These are phyloP conservation scores for Larix kaempferi DNA, from an alignment of 75 land plant genomes.

Conservation along the genomic window DNA sequence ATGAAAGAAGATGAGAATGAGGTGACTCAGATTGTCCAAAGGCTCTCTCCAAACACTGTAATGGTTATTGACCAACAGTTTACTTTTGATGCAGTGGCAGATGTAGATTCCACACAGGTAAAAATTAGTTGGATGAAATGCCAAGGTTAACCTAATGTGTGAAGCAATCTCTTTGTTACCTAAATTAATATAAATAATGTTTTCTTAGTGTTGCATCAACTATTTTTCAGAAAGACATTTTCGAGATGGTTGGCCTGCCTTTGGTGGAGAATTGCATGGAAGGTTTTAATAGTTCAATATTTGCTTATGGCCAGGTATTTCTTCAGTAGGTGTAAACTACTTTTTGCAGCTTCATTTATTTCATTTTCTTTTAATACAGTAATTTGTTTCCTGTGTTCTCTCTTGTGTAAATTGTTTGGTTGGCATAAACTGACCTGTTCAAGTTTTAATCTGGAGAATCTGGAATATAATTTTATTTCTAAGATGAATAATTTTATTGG, in stretches of 20 bases:
- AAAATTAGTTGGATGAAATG: neutral
- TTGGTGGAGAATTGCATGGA: conserved; percentile 82
- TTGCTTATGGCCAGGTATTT: conserved; percentile 90
- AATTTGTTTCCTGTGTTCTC: neutral
- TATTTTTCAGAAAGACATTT: conserved; percentile 56
- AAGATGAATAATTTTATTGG: neutral
- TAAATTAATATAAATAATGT: neutral
- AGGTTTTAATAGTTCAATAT: conserved; percentile 81
- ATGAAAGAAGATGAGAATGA: conserved; percentile 48
- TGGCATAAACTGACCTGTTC: neutral
- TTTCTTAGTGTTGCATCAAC: neutral
- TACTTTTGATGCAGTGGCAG: conserved; percentile 74
- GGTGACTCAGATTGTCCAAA: conserved; percentile 46
- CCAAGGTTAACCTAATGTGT: neutral
- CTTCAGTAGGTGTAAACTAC: conserved; percentile 3
- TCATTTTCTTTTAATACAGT: neutral
- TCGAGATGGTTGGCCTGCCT: conserved; percentile 70
- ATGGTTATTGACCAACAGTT: conserved; percentile 50
- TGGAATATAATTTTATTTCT: neutral
- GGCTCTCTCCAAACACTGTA: conserved; percentile 44
- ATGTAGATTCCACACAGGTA: conserved; percentile 60
- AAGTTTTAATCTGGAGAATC: neutral
- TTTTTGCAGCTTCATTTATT: conserved; percentile 12
- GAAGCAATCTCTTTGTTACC: neutral
- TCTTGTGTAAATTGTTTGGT: neutral